Evolutionary conservation across 2,329 filamentous ascomycete species (phyloP), one percentile per base, ranked within the genome.

Genomic region (Sporothrix luriei): DNA sequence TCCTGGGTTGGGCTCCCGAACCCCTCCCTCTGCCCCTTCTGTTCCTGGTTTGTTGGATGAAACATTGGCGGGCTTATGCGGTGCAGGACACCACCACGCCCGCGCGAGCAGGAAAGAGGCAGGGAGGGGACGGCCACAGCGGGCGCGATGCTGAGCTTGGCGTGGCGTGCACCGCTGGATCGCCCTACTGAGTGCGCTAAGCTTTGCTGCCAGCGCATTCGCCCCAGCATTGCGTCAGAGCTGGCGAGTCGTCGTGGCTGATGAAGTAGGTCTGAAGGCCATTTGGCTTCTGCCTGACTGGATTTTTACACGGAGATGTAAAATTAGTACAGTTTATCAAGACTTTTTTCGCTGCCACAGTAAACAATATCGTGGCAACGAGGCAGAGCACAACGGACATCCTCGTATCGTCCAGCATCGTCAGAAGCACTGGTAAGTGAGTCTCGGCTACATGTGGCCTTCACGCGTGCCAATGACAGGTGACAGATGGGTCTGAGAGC

Each of bases 151-250:
- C 43, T 64, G 10, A 64, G 49, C 43, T 7, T 24, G 59, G 55
- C 55, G 33, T 61, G 55, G 55, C 55, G 55, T 38, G 55, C 55
- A 61, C 33, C 40, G 10, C 16, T 38, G 26, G 55, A 43, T 61
- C 55, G 55, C n/a, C 55, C 57, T 13, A 43, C 11, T 1, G 40
- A 13, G 40, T 26, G 57, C 57, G 57, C 57, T 62, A 46, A 26
- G 49, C 21, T 55, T 55, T 55, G 46, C 16, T 26, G 62, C 43
- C 24, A 49, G 46, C 26, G 29, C 33, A 14, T 40, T 65, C 19
- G n/a, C n/a, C 64, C n/a, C 65, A 33, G 26, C 65, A 68, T 68
- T 68, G 66, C 66, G 66, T 68, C 66, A 68, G 66, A 43, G 66
- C 66, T 61, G 54, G 66, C 66, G 66, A 59, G 46, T 59, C 52